Evolutionary conservation across 2,329 filamentous ascomycete species (phyloP).

Genomic region (Ilyonectria robusta): DNA sequence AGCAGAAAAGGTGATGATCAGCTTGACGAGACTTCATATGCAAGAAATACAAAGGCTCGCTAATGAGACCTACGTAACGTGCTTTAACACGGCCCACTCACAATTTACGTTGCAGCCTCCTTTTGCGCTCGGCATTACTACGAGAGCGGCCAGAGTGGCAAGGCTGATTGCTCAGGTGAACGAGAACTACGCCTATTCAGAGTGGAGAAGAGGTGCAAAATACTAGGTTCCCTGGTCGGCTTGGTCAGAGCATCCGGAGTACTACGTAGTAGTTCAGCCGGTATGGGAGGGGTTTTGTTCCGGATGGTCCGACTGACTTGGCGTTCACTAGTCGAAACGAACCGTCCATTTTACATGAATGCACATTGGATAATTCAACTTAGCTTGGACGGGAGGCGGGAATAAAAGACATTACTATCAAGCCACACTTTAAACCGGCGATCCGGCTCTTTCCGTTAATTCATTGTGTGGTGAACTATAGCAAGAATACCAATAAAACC

Average conservation of each 20-base stretch:
- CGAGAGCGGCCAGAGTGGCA: background rate
- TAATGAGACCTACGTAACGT: constrained; percentile 10
- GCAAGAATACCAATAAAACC: background rate
- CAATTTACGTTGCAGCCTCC: background rate
- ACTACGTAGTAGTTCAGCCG: background rate
- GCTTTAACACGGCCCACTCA: background rate
- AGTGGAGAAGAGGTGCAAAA: background rate
- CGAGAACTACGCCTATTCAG: background rate
- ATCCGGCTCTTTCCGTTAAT: too few species aligned
- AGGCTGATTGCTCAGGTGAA: background rate
- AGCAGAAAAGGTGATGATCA: constrained; percentile 36
- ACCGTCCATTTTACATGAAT: too few species aligned
- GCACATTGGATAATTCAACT: too few species aligned
- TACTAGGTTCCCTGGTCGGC: background rate
- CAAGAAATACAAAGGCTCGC: constrained; percentile 1
- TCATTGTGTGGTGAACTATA: too few species aligned
- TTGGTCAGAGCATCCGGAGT: background rate
- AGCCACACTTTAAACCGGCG: too few species aligned
- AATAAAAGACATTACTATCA: too few species aligned
- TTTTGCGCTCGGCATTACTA: background rate
- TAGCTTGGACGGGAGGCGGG: too few species aligned
- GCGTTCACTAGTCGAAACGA: too few species aligned
- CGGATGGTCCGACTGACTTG: background rate
- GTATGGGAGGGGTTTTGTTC: background rate
- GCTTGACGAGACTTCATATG: constrained; percentile 20